These are phyloP conservation scores for Alternaria triticina DNA, from an alignment of 2,329 filamentous ascomycete species.

Conservation along the genomic window DNA sequence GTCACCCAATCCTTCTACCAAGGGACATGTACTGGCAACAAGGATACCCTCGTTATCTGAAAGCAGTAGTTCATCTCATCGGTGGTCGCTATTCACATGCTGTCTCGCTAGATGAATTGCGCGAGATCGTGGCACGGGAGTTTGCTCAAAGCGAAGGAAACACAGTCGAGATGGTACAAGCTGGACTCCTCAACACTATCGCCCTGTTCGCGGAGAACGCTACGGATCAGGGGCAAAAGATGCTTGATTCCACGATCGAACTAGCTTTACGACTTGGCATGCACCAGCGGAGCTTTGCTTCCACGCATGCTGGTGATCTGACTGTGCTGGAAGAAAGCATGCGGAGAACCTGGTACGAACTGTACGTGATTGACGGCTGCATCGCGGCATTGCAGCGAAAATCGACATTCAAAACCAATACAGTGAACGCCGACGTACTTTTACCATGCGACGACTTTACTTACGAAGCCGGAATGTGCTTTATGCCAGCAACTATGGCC, in stretches of 20 bases:
- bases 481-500: constrained; percentile 59
- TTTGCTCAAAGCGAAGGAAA: constrained; percentile 16
- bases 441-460: constrained; percentile 80
- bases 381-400: constrained; percentile 76
- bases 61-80: constrained; percentile 59
- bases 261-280: constrained; percentile 76
- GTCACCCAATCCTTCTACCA: constrained; percentile 61
- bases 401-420: constrained; percentile 69
- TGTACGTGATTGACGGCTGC: constrained; percentile 79
- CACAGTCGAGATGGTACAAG: constrained; percentile 69
- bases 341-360: constrained; percentile 85
- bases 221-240: constrained; percentile 67
- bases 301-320: constrained; percentile 64
- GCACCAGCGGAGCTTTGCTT: constrained; percentile 70
- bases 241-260: constrained; percentile 70
- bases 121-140: constrained; percentile 20
- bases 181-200: constrained; percentile 74
- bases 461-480: constrained; percentile 43
- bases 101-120: constrained; percentile 48
- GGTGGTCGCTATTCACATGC: constrained; percentile 58
- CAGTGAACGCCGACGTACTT: constrained; percentile 68
- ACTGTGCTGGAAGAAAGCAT: constrained; percentile 77
- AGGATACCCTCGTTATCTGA: constrained; percentile 48
- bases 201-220: constrained; percentile 75
- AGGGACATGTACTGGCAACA: constrained; percentile 49